A percentile compares a stretch with the other conserved stretches of the same genome.
Conservation (phyloP, 148 eudicot genomes). For the Selenicereus undatus region DNA sequence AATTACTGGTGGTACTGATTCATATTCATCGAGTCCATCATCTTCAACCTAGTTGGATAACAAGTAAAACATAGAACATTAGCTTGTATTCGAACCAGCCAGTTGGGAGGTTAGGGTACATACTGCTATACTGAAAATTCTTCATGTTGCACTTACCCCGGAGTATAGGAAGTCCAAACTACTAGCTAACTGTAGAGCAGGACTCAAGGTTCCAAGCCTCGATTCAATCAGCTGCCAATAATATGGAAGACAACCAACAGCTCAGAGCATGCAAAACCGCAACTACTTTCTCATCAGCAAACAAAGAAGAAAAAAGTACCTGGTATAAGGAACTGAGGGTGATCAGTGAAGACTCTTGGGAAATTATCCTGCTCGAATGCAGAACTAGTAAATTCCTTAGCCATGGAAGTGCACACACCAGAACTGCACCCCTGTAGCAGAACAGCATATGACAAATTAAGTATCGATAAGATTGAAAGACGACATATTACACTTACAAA, state of each 20-base stretch:
- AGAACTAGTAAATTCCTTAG: conserved; percentile 83
- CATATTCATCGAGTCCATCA: conserved; percentile 50
- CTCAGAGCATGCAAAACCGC: not conserved
- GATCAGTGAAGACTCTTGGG: conserved; percentile 78
- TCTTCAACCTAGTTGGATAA: conserved; percentile 46
- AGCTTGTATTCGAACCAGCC: not conserved
- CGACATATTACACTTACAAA: not conserved
- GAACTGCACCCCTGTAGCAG: conserved; percentile 68
- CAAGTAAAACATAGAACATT: not conserved
- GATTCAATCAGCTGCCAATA: conserved; percentile 75
- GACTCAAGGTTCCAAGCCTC: conserved; percentile 58
- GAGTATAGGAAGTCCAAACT: conserved; percentile 60
- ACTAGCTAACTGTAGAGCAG: conserved; percentile 60
- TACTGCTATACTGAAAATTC: not conserved
- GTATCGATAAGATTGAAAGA: not conserved
- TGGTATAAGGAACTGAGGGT: conserved; percentile 80
- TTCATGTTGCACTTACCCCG: conserved; percentile 49
- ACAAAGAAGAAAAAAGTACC: conserved; percentile 34
- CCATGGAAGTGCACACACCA: conserved; percentile 88
- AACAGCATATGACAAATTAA: not conserved
- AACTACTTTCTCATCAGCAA: not conserved
- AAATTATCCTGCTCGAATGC: conserved; percentile 77
- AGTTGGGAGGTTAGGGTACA: not conserved
- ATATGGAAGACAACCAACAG: not conserved
- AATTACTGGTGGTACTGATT: conserved; percentile 40